Base-by-base conservation (phyloP, 257 asterid genomes). In the Solanum virginianum region DNA sequence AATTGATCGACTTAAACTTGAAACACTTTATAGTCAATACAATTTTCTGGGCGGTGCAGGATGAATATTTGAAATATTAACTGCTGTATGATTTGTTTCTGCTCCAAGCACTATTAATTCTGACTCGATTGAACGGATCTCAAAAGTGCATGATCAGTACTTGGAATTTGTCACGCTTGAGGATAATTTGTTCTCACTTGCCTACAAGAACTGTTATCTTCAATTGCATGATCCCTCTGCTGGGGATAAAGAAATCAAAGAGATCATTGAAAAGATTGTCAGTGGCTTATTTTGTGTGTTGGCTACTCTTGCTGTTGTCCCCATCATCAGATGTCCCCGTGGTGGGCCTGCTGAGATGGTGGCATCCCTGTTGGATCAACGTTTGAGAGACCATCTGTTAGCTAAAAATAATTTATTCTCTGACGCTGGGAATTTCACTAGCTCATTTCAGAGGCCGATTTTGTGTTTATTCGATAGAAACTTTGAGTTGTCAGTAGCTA, bases 301-400 rank as follows among this genome's bases (percentile, higher is more conserved):
- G 93, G 99, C 95, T 15, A 97, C 99, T n/a, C 98, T 97, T 85
- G 94, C 95, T 39, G 99, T 93, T 86, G 99, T 95, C 84, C 99
- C 99, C 6, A 88, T 97, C 63, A 95, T 97, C 83, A 91, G 99
- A 90, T 97, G 99, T 77, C 98, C 96, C 49, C 96, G 95, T 72
- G 99, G 99, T 8, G 99, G 99, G 36, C 99, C 99, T 17, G 97
- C 99, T 56, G 98, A 95, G 91, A 92, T 97, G 95, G 99, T 97
- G 74, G 99, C 98, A 0, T 92, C 98, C 11, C 89, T 94, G 89
- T 92, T 95, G 87, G 97, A 95, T 87, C 98, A 95, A 92, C 92
- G 96, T 16, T 86, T 97, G 91, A 93, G 96, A 80, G 98, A 97
- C 86, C 99, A 95, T 90, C 89, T 97, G 80, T 86, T 95, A 90